Percentiles rank a stretch among this genome's conserved stretches.
phyloP scores from a whole-genome alignment of 192 early-diverging fungal species.

The Chytriomyces confervae region DNA sequence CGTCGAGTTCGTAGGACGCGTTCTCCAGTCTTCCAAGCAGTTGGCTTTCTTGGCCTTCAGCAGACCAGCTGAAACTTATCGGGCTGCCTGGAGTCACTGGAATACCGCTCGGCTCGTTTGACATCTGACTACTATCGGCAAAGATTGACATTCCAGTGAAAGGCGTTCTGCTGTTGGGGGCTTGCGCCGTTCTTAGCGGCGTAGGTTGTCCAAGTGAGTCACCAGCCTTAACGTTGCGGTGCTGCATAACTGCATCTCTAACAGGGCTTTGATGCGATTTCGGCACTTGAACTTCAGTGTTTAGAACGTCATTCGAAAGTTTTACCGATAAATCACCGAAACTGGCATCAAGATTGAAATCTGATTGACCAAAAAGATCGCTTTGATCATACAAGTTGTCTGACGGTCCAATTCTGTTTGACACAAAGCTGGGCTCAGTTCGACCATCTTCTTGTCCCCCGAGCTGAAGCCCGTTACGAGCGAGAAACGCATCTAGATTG shows the following conservation, averaged over 20 bases:
- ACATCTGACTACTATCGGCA: no score
- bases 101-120: constrained; percentile 30
- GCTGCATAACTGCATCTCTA: no score
- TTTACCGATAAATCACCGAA: no score
- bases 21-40: neutral
- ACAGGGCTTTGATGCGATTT: no score
- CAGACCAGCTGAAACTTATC: constrained; percentile 28
- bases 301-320: no score
- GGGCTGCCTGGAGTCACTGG: constrained; percentile 31
- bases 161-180: neutral
- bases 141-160: constrained; percentile 23
- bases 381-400: neutral
- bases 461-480: constrained; percentile 18
- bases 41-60: neutral
- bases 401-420: neutral
- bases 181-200: neutral
- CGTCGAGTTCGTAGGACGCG: neutral
- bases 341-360: neutral
- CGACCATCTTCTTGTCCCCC: neutral
- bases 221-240: no score
- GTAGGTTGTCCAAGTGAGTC: neutral
- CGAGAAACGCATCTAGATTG: constrained; percentile 29
- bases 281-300: no score
- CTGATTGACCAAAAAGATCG: neutral
- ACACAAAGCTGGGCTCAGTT: no score